Base-by-base conservation (phyloP, 306 rosid species). In the Ammopiptanthus mongolicus region DNA sequence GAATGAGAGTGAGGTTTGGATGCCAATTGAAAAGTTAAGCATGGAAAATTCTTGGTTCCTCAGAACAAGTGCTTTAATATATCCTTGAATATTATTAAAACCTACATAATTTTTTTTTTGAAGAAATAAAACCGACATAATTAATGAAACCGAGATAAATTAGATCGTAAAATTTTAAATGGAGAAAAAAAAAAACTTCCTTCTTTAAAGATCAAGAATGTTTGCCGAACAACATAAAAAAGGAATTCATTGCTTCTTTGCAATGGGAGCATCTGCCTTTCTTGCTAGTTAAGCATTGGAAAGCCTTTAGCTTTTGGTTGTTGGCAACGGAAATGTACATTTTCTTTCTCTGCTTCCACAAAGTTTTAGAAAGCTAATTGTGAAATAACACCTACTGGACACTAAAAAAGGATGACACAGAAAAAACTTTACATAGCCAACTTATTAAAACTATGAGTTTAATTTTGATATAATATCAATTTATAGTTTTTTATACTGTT, bases 231-330 rank as follows among this genome's bases (percentile, higher is more conserved):
- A 23, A 56, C 65, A 41, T 79, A 5, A 19, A 31, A 71, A 52
- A 71, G 23, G 18, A 65, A 41, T 62, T 55, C 0, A 48, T 47
- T 51, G 44, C 68, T 46, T 66, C 19, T 65, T 37, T 22, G 69
- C 42, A 48, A 71, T 71, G 50, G 21, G 19, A 31, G 42, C 18
- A 57, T 23, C 5, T 69, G 60, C 79, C 48, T 88, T 88, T 78
- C 90, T 91, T 88, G 84, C 74, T 61, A 22, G 78, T 82, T 88
- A 91, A 91, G 96, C 78, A 82, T 82, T 80, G 31, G 17, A 83
- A 85, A 86, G 80, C 75, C 61, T 73, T 84, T 77, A 6, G 21
- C 80, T 76, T 80, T 84, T 59, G 59, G 80, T 80, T 29, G 73
- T 50, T 73, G 19, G 77, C 58, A 62, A 71, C 37, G 76, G 44